Conservation (phyloP, 2,329 filamentous ascomycete genomes). For the Mariannaea sp. region DNA sequence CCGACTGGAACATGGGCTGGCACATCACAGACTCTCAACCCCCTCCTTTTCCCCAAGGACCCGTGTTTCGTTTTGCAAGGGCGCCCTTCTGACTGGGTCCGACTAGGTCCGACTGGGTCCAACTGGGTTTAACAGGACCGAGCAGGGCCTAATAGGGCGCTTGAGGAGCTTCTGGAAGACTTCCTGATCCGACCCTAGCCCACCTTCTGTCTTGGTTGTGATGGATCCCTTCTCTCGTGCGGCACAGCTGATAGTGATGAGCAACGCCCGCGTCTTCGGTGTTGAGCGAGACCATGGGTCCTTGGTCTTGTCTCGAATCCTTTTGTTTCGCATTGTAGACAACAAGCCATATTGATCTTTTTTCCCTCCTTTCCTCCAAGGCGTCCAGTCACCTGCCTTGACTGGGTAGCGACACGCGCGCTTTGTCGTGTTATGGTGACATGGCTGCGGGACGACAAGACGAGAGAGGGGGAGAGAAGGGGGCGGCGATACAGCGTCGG, state of each 20-base stretch:
- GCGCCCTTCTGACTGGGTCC: too few relatives aligned
- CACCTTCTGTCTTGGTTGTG: constrained; percentile 10
- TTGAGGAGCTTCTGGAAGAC: constrained; percentile 32
- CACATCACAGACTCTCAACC: background rate
- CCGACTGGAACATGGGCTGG: background rate
- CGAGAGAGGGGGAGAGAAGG: background rate
- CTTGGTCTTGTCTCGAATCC: background rate
- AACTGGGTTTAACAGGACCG: too few relatives aligned
- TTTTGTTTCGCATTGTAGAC: background rate
- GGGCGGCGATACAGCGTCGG: too few relatives aligned
- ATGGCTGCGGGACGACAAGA: background rate
- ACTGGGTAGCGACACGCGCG: constrained; percentile 1
- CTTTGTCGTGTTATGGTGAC: background rate
- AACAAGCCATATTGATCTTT: background rate
- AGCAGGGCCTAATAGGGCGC: too few relatives aligned
- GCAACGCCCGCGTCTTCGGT: constrained; percentile 2
- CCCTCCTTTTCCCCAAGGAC: background rate
- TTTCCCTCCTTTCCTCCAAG: background rate
- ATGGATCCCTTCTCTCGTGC: constrained; percentile 2
- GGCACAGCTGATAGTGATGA: constrained; percentile 2
- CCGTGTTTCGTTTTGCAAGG: too few relatives aligned
- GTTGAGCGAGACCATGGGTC: background rate
- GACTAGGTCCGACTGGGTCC: too few relatives aligned
- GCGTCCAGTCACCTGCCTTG: background rate
- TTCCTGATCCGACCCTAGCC: constrained; percentile 27